phyloP scores from a whole-genome alignment of 75 land plant genomes.

The Isoetes taiwanensis region DNA sequence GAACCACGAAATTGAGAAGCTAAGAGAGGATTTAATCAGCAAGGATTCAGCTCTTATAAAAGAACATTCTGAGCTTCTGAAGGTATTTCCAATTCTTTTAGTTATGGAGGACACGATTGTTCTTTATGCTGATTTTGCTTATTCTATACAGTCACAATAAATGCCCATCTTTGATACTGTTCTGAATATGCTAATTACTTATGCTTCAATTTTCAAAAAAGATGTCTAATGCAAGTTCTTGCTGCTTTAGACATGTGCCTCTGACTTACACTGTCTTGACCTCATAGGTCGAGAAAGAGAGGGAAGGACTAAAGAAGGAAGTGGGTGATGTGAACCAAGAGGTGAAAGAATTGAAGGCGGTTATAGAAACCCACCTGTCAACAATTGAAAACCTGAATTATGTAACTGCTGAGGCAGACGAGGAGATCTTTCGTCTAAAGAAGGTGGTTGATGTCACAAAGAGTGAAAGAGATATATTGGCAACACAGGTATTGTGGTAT shows the following conservation, averaged over 20 bases:
- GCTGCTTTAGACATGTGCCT: too few species aligned
- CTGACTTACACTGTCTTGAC: too few species aligned
- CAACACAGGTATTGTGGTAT: conserved; percentile 7
- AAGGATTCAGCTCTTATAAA: conserved; percentile 4
- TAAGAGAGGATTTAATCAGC: background rate
- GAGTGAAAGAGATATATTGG: background rate
- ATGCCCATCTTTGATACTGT: too few species aligned
- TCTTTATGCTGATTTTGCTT: background rate
- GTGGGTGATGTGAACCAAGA: background rate
- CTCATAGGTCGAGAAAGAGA: conserved; percentile 5
- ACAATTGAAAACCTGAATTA: conserved; percentile 2
- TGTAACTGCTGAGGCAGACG: background rate
- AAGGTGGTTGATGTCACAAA: conserved; percentile 1
- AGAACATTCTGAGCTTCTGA: background rate
- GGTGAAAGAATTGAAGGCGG: background rate
- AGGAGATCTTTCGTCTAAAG: background rate
- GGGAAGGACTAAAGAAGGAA: conserved; percentile 2
- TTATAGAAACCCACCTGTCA: background rate
- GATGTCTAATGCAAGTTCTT: too few species aligned
- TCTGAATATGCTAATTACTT: too few species aligned
- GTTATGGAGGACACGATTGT: too few species aligned
- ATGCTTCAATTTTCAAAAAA: too few species aligned
- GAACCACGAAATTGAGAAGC: conserved; percentile 3
- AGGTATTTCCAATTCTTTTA: background rate
- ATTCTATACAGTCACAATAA: too few species aligned